Conservation (phyloP, 192 early-diverging fungal species). For the Pilaira anomala region DNA sequence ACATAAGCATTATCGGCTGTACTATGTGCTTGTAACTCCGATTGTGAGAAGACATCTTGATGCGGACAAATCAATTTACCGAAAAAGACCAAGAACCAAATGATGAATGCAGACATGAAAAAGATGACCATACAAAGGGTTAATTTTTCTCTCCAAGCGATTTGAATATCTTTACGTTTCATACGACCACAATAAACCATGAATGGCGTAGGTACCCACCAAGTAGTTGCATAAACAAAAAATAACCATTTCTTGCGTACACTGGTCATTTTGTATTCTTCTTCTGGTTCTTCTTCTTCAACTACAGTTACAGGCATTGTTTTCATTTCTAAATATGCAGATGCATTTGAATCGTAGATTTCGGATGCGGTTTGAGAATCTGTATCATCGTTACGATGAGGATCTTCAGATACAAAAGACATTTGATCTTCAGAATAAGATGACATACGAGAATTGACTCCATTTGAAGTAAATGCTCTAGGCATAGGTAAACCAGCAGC, state of each 20-base stretch:
- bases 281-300: conserved; percentile 35
- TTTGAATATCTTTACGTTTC: conserved; percentile 71
- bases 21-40: conserved; percentile 49
- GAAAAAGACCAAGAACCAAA: conserved; percentile 84
- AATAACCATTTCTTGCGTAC: conserved; percentile 79
- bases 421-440: conserved; percentile 26
- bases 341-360: conserved; percentile 2
- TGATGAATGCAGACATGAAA: conserved; percentile 73
- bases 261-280: conserved; percentile 42
- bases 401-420: conserved; percentile 33
- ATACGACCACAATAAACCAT: conserved; percentile 74
- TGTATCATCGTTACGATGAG: conserved; percentile 18
- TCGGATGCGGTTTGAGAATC: conserved; percentile 26
- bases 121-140: conserved; percentile 88
- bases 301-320: conserved; percentile 7
- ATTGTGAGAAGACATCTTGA: conserved; percentile 67
- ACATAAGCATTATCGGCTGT: conserved; percentile 54
- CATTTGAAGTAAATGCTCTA: neutral
- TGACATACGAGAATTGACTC: conserved; percentile 4
- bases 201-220: conserved; percentile 76
- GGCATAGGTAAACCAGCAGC: conserved; percentile 21
- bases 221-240: conserved; percentile 73
- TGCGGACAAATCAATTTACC: conserved; percentile 72
- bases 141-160: conserved; percentile 98
- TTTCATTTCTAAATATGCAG: conserved; percentile 2